These are phyloP conservation scores for Coccinonectria pachysandricola DNA, from an alignment of 2,329 filamentous ascomycete genomes.

Conservation along the genomic window DNA sequence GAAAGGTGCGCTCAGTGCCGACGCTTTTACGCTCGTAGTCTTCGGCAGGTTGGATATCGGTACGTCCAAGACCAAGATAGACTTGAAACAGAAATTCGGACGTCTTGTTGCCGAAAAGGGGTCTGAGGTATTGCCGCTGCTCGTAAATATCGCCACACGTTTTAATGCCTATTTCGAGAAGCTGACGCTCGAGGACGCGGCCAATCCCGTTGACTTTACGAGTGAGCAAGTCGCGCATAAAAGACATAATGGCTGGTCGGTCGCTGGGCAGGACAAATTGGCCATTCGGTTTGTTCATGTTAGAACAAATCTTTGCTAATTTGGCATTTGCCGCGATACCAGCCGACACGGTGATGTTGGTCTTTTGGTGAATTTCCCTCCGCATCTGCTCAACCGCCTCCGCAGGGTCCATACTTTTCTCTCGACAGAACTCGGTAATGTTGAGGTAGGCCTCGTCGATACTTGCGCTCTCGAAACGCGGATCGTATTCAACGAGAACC, in stretches of 20 bases:
- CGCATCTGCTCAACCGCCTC: conserved; percentile 71
- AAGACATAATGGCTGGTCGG: conserved; percentile 64
- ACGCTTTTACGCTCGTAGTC: conserved; percentile 89
- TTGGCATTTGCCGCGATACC: conserved; percentile 91
- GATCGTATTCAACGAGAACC: conserved; percentile 78
- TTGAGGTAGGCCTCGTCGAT: conserved; percentile 97
- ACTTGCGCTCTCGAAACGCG: conserved; percentile 83
- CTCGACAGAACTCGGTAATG: conserved; percentile 73
- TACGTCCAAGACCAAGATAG: conserved; percentile 78
- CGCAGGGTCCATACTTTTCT: conserved; percentile 57
- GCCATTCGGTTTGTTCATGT: conserved; percentile 93
- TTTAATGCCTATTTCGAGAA: conserved; percentile 77
- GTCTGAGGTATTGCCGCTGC: conserved; percentile 61
- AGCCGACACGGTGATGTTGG: conserved; percentile 81
- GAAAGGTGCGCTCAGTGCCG: conserved; percentile 86
- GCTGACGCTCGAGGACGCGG: conserved; percentile 81
- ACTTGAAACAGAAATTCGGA: conserved; percentile 78
- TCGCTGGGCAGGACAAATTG: conserved; percentile 71
- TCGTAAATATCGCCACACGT: conserved; percentile 81
- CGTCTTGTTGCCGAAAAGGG: conserved; percentile 83
- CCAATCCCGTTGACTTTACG: conserved; percentile 95
- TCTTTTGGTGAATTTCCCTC: conserved; percentile 61
- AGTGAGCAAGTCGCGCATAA: conserved; percentile 75
- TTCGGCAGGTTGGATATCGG: conserved; percentile 73
- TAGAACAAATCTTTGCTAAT: conserved; percentile 89